Conservation (phyloP, 2,329 filamentous ascomycete species). For the Pyrenophora seminiperda region DNA sequence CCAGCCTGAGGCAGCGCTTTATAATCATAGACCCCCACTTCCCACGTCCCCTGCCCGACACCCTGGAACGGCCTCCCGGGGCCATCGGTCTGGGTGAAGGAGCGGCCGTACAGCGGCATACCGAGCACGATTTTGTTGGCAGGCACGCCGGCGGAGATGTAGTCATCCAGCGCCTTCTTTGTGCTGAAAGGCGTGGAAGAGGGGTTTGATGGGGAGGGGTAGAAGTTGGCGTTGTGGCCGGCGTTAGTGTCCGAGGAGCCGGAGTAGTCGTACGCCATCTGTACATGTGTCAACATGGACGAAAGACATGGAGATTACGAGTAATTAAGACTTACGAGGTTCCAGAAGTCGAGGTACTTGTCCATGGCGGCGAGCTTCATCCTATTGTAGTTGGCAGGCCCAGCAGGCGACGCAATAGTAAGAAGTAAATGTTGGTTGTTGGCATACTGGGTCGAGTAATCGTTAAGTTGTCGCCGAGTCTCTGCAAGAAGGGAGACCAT, state of each 20-base stretch:
- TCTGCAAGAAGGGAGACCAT: conserved; percentile 42
- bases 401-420: conserved; percentile 54
- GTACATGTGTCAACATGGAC: neutral
- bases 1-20: conserved; percentile 42
- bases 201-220: conserved; percentile 33
- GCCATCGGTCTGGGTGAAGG: conserved; percentile 43
- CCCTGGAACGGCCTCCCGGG: conserved; percentile 41
- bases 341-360: conserved; percentile 57
- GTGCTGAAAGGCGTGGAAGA: conserved; percentile 44
- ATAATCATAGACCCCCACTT: conserved; percentile 46
- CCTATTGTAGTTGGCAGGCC: conserved; percentile 52
- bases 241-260: conserved; percentile 43
- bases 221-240: conserved; percentile 43
- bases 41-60: conserved; percentile 42
- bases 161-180: conserved; percentile 38
- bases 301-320: neutral
- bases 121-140: conserved; percentile 45
- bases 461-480: conserved; percentile 45
- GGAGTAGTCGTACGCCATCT: conserved; percentile 84
- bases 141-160: conserved; percentile 38
- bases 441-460: conserved; percentile 48
- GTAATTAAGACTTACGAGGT: conserved; percentile 51
- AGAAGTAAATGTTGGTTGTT: conserved; percentile 52
- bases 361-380: conserved; percentile 54
- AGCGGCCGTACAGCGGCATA: conserved; percentile 47